Evolutionary conservation across 345 rosid species (phyloP).

Genomic region (Salix dunnii): DNA sequence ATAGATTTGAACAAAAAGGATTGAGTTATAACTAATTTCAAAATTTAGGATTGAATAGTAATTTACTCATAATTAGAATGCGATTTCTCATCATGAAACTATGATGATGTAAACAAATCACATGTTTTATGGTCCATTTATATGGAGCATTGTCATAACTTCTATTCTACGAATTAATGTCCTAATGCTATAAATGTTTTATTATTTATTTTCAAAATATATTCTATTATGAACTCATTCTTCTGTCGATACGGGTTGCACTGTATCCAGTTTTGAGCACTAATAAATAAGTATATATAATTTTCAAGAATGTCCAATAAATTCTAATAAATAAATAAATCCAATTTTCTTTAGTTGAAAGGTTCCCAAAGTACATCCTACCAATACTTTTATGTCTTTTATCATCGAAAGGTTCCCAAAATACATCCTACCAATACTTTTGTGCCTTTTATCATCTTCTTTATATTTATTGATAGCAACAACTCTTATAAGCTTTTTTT

Average conservation of each 20-base stretch:
- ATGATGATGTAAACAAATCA: background rate
- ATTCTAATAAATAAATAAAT: no score
- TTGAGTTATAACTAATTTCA: background rate
- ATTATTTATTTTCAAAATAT: background rate
- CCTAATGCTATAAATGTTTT: background rate
- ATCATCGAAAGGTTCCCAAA: background rate
- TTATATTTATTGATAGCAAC: background rate
- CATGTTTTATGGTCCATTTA: background rate
- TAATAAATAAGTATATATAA: background rate
- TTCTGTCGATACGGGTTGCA: background rate
- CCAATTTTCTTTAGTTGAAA: background rate
- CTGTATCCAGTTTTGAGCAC: background rate
- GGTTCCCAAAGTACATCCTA: no score
- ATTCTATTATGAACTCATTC: background rate
- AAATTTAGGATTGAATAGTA: background rate
- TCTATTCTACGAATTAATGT: background rate
- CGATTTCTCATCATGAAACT: no score
- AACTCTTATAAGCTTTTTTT: background rate
- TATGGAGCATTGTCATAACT: background rate
- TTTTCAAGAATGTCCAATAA: background rate
- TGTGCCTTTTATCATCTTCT: no score
- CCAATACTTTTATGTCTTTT: no score
- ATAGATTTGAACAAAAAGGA: no score
- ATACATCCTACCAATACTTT: no score
- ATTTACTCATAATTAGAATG: background rate